phyloP scores from a whole-genome alignment of 139 green algal genomes.

The Nannochloris sp. region DNA sequence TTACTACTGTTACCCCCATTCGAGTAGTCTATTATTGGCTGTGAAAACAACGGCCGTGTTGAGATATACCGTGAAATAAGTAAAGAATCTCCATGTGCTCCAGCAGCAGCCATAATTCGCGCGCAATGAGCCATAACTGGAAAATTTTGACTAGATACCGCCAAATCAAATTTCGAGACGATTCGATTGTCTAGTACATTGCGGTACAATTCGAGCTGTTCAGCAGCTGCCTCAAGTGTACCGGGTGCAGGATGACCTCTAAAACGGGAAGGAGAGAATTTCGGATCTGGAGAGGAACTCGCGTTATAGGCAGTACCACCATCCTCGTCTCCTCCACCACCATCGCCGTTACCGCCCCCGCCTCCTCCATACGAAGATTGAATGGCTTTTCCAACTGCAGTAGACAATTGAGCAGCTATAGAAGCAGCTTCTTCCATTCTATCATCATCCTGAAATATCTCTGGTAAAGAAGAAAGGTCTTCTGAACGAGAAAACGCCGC shows the following conservation, averaged over 20 bases:
- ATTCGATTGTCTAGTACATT: constrained; percentile 55
- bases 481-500: constrained; percentile 30
- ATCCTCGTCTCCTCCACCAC: neutral
- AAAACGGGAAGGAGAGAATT: neutral
- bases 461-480: constrained; percentile 35
- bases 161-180: constrained; percentile 55
- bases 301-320: neutral
- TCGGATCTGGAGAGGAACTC: neutral
- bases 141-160: constrained; percentile 28
- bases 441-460: constrained; percentile 44
- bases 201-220: constrained; percentile 51
- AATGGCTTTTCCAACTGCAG: too few relatives aligned
- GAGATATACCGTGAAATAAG: constrained; percentile 46
- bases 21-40: too few relatives aligned
- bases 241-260: neutral
- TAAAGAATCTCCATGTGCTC: neutral
- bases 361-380: too few relatives aligned
- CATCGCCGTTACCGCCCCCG: neutral
- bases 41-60: constrained; percentile 41
- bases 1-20: too few relatives aligned
- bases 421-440: constrained; percentile 40
- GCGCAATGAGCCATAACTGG: constrained; percentile 50
- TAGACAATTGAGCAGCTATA: neutral
- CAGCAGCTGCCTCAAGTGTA: constrained; percentile 9
- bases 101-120: constrained; percentile 46